Percentiles rank a stretch among this genome's conserved stretches.
These are phyloP conservation scores for Psophocarpus tetragonolobus DNA, from an alignment of 306 rosid genomes.

Conservation along the genomic window DNA sequence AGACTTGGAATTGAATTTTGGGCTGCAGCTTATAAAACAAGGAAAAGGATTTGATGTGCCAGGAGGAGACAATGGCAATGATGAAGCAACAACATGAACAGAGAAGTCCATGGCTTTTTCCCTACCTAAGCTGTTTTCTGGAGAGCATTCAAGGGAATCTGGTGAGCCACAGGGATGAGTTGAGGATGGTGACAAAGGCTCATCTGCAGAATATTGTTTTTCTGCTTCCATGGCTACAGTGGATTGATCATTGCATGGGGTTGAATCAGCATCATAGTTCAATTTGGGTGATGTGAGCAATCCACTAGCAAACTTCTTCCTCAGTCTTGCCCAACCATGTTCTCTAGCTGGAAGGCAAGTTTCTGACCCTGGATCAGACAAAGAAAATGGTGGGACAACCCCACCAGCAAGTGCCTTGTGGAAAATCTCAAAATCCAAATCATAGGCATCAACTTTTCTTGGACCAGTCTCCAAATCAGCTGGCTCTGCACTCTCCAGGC, in stretches of 20 bases:
- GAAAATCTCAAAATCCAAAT: slow-evolving; percentile 80
- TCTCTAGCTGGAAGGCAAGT: slow-evolving; percentile 85
- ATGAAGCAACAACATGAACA: slow-evolving; percentile 40
- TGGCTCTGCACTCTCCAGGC: slow-evolving; percentile 29
- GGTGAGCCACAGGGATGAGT: slow-evolving; percentile 63
- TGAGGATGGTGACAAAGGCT: slow-evolving; percentile 57
- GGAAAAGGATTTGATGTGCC: slow-evolving; percentile 59
- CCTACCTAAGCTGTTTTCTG: slow-evolving; percentile 46
- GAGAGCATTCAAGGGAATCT: slow-evolving; percentile 63
- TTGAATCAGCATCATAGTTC: slow-evolving; percentile 14
- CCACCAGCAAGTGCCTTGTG: slow-evolving; percentile 85
- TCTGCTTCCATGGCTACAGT: slow-evolving; percentile 43
- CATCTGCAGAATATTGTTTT: slow-evolving; percentile 33
- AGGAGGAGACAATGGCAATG: slow-evolving; percentile 48
- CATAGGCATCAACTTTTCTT: slow-evolving; percentile 68
- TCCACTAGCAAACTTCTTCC: slow-evolving; percentile 57
- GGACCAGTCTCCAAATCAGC: slow-evolving; percentile 25
- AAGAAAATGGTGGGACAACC: slow-evolving; percentile 80
- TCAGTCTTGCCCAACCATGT: slow-evolving; percentile 77
- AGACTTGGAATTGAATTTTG: slow-evolving; percentile 62
- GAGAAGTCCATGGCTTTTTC: slow-evolving; percentile 38
- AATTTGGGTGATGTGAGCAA: slow-evolving; percentile 54
- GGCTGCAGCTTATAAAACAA: slow-evolving; percentile 53
- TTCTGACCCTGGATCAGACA: slow-evolving; percentile 65
- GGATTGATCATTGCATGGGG: slow-evolving; percentile 24